A percentile compares a stretch with the other conserved stretches of the same genome.
Conservation (phyloP, 1,284 basidiomycete species). For the Cryptococcus depauperatus region DNA sequence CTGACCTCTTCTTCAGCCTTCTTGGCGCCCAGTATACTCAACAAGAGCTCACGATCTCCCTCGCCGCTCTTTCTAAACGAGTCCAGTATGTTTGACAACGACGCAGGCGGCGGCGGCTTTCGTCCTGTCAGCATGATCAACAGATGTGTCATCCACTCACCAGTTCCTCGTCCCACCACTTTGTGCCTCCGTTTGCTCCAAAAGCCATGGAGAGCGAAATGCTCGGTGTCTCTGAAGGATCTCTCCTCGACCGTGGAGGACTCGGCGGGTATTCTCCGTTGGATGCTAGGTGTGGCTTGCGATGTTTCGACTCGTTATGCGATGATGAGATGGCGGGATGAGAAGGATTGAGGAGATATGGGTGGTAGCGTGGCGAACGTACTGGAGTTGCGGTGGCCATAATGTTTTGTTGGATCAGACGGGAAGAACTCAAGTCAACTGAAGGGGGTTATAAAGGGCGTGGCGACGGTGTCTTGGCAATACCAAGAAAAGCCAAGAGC, state of each 20-base stretch:
- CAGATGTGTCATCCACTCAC: conserved; percentile 16
- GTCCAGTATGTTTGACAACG: conserved; percentile 68
- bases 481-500: not conserved
- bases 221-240: conserved; percentile 28
- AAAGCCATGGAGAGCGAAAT: conserved; percentile 22
- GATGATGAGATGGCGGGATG: not conserved
- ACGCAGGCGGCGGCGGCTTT: conserved; percentile 55
- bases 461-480: not conserved
- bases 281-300: not conserved
- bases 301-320: not conserved
- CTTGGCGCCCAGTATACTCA: conserved; percentile 81
- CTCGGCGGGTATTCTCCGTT: conserved; percentile 26
- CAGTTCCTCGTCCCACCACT: conserved; percentile 43
- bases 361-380: conserved; percentile 16
- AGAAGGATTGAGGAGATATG: conserved; percentile 11
- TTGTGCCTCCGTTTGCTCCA: conserved; percentile 21
- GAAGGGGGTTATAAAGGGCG: conserved; percentile 5
- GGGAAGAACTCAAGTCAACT: not conserved
- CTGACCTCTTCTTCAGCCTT: conserved; percentile 75
- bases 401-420: not conserved
- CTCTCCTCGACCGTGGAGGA: conserved; percentile 35
- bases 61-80: conserved; percentile 76
- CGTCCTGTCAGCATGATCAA: not conserved
- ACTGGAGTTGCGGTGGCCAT: conserved; percentile 6
- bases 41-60: conserved; percentile 78